Conservation (phyloP, 805 yeast species). For the Priceomyces castillae region DNA sequence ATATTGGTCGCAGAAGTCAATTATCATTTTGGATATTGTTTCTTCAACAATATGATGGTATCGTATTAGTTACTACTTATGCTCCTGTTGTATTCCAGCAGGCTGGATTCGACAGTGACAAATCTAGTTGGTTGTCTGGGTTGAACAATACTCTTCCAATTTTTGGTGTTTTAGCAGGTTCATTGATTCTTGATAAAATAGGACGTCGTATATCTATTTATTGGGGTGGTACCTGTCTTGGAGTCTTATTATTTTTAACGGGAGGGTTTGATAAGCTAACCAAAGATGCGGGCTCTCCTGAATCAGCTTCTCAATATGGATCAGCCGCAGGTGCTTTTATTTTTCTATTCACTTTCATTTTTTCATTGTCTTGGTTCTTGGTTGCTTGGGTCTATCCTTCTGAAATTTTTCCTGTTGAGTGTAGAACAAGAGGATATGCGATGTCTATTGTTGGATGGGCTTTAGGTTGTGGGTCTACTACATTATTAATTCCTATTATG, state of each 20-base stretch:
- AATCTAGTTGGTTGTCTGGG: constrained; percentile 14
- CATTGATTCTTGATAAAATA: constrained; percentile 22
- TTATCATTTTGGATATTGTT: not conserved
- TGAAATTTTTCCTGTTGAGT: constrained; percentile 33
- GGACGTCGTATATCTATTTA: constrained; percentile 29
- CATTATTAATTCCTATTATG: constrained; percentile 44
- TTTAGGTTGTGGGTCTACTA: constrained; percentile 24
- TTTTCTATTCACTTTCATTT: constrained; percentile 3
- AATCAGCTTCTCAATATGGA: constrained; percentile 18
- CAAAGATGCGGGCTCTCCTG: constrained; percentile 19
- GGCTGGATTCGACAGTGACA: constrained; percentile 20
- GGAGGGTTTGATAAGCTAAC: constrained; percentile 23
- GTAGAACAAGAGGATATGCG: constrained; percentile 40
- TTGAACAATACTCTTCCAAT: constrained; percentile 25
- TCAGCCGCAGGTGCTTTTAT: not conserved
- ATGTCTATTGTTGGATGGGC: constrained; percentile 18
- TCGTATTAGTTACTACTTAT: constrained; percentile 22
- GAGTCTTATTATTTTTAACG: constrained; percentile 19
- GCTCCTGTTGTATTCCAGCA: constrained; percentile 27
- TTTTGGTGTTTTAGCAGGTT: constrained; percentile 18
- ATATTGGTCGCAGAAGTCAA: not conserved
- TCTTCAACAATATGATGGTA: constrained; percentile 13
- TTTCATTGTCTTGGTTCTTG: constrained; percentile 19
- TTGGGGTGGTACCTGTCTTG: constrained; percentile 23
- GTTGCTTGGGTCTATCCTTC: constrained; percentile 35